Percentiles rank a stretch among this genome's conserved stretches.
Evolutionary conservation across 495 filamentous ascomycete species (phyloP).

Genomic region (Astrocystis sublimbata): DNA sequence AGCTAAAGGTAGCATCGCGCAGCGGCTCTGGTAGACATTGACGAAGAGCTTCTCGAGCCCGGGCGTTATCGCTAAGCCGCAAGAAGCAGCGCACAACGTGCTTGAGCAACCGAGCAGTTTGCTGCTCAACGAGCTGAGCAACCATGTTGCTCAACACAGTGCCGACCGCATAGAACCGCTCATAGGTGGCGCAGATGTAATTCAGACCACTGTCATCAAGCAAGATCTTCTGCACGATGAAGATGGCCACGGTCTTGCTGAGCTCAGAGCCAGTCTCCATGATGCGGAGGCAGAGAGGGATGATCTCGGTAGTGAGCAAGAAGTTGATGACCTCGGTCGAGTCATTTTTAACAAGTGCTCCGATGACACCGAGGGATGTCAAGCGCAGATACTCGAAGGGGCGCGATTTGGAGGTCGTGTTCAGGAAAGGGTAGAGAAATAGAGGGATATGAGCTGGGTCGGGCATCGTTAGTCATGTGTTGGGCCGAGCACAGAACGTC

Average conservation of each 20-base stretch:
- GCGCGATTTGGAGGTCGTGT: conserved; percentile 97
- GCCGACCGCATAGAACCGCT: conserved; percentile 98
- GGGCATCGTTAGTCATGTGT: conserved; percentile 3
- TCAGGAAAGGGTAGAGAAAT: conserved; percentile 97
- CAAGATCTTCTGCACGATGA: conserved; percentile 99
- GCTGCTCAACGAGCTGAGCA: conserved; percentile 92
- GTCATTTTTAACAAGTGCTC: conserved; percentile 98
- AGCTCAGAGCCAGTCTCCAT: conserved; percentile 99
- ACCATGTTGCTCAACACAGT: conserved; percentile 99
- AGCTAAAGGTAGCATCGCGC: conserved; percentile 94
- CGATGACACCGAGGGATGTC: conserved; percentile 97
- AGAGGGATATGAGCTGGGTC: conserved; percentile 91
- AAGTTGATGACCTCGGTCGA: conserved; percentile 99
- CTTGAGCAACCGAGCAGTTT: conserved; percentile 93
- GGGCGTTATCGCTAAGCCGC: conserved; percentile 93
- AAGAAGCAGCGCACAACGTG: conserved; percentile 98
- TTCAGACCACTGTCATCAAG: conserved; percentile 96
- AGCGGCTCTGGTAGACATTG: conserved; percentile 97
- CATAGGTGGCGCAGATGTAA: conserved; percentile 98
- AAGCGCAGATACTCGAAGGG: conserved; percentile 98
- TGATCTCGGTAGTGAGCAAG: conserved; percentile 97
- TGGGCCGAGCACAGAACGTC: background rate
- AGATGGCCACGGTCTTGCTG: conserved; percentile 98
- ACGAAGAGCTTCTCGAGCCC: conserved; percentile 89
- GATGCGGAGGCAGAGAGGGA: conserved; percentile 94